Conservation (phyloP, 495 filamentous ascomycete species). For the Terfezia claveryi region DNA sequence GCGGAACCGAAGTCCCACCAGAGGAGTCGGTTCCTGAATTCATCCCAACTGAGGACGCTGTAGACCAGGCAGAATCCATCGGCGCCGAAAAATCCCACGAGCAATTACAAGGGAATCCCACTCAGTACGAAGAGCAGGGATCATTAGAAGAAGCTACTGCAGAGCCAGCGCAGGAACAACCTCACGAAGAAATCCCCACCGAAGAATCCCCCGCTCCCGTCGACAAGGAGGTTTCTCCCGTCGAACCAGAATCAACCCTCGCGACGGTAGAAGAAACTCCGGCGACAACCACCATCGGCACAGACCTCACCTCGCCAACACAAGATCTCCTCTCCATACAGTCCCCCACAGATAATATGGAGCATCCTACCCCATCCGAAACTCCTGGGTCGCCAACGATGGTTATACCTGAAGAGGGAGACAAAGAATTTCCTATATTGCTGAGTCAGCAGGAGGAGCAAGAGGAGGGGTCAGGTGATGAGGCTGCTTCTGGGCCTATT, state of each 20-base stretch:
- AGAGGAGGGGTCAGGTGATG: not conserved
- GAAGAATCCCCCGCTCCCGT: too few relatives aligned
- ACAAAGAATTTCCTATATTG: not conserved
- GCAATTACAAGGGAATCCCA: too few relatives aligned
- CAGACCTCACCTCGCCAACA: not conserved
- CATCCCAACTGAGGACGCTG: too few relatives aligned
- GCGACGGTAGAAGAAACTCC: too few relatives aligned
- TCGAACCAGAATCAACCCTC: too few relatives aligned
- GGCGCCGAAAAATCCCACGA: too few relatives aligned
- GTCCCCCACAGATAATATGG: not conserved
- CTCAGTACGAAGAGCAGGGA: too few relatives aligned
- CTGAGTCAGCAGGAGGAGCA: not conserved
- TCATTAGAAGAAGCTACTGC: not conserved
- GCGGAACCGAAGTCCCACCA: not conserved
- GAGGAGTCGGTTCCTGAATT: not conserved
- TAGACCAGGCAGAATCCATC: too few relatives aligned
- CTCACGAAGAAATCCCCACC: not conserved
- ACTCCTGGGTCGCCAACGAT: not conserved
- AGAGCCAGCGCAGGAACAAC: not conserved
- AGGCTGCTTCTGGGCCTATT: not conserved
- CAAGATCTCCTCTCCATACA: not conserved
- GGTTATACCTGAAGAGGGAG: not conserved
- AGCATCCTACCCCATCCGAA: not conserved
- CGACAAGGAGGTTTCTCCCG: too few relatives aligned
- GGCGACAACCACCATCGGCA: not conserved